Percentiles rank a stretch among this genome's conserved stretches.
Conservation (phyloP, 495 filamentous ascomycete species). For the Aspergillus indologenus region DNA sequence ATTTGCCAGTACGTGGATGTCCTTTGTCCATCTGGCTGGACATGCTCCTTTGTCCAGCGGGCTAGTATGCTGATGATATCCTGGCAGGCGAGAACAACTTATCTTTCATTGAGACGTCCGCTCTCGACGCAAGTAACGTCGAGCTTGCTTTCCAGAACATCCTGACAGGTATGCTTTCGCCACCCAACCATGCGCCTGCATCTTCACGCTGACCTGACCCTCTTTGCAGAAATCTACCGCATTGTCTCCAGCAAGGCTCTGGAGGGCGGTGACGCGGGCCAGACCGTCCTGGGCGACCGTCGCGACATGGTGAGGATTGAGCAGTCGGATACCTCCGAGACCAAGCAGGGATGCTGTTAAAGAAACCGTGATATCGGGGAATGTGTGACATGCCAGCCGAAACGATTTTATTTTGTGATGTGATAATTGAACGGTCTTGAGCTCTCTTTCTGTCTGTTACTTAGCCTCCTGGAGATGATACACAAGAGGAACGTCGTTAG, state of each 20-base stretch:
- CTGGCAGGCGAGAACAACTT: slow-evolving; percentile 83
- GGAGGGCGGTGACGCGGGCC: slow-evolving; percentile 74
- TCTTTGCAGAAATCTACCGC: slow-evolving; percentile 85
- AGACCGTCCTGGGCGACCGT: slow-evolving; percentile 69
- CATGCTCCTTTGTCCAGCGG: neutral
- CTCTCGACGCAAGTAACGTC: slow-evolving; percentile 97
- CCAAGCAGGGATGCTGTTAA: slow-evolving; percentile 89
- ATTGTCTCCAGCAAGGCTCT: slow-evolving; percentile 98
- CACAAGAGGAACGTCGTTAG: slow-evolving; percentile 40
- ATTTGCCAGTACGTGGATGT: slow-evolving; percentile 78
- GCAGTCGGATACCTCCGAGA: slow-evolving; percentile 71
- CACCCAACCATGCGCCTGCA: neutral
- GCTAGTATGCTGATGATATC: slow-evolving; percentile 10
- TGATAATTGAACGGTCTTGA: slow-evolving; percentile 43
- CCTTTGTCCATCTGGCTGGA: neutral
- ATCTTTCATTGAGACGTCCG: slow-evolving; percentile 98
- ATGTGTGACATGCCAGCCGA: slow-evolving; percentile 30
- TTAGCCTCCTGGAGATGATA: slow-evolving; percentile 40
- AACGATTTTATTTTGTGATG: slow-evolving; percentile 45
- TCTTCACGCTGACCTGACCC: slow-evolving; percentile 6
- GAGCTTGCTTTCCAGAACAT: slow-evolving; percentile 99
- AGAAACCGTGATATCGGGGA: slow-evolving; percentile 16
- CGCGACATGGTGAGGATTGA: slow-evolving; percentile 75
- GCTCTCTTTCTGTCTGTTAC: slow-evolving; percentile 42
- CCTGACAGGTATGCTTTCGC: slow-evolving; percentile 74